Evolutionary conservation across 2,329 filamentous ascomycete genomes (phyloP), one percentile per base, ranked within the genome.

Genomic region (Alternaria hordeiaustralica): DNA sequence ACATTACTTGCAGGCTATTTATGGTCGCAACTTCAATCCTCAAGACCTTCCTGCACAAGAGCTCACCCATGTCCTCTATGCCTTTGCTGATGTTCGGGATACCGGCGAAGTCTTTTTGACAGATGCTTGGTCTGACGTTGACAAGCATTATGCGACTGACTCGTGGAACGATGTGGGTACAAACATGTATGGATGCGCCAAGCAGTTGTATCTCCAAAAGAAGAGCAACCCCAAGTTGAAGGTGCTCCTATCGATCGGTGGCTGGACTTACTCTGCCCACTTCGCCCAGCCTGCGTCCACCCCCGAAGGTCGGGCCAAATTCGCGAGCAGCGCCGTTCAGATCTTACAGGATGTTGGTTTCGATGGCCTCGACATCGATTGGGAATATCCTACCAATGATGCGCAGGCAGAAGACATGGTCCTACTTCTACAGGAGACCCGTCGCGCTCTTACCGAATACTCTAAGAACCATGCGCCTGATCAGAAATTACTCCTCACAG

Each of bases 401-500:
- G 66, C 74, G 1, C 72, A 79, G 61, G 77, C 78, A 18, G 74
- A 72, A 26, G 69, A 80, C 60, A 72, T 78, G 63, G 78, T 80
- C 12, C 67, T 67, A 10, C 71, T 80, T 6, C 74, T 80, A 0
- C 66, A 70, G 1, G 75, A 72, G 61, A 70, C 68, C 13, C 72
- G 78, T 49, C 63, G 61, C 28, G 79, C 81, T 30, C 71, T 85
- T 5, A 77, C 83, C 64, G 71, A 66, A 6, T 85, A 84, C 71
- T 79, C 81, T 15, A 63, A 75, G 12, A 64, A 72, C 6, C 68
- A 83, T 60, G 79, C 79, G 8, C 74, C 77, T 13, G 78, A 75
- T 2, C 74, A 80, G 18, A 81, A 83, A 49, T 80, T 85, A 54
- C 74, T 84, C 2, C 76, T 86, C 15, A 85, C 82, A 4, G 79